Conservation (phyloP, 768 basidiomycete species). For the Harrya chromipes region DNA sequence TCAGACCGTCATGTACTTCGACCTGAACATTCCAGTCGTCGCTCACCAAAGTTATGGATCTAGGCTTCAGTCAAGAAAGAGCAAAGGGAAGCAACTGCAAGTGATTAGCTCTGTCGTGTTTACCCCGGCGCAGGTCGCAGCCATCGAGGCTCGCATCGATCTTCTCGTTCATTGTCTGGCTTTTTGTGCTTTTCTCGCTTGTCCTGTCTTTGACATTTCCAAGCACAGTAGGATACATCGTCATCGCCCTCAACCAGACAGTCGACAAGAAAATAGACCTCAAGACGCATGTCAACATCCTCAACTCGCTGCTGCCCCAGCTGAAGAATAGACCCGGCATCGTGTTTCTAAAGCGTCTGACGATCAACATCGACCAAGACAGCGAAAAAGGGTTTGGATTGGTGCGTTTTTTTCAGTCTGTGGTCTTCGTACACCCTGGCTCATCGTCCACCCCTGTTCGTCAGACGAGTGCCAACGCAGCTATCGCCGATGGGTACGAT, state of each 20-base stretch:
- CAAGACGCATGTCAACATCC: slow-evolving; percentile 62
- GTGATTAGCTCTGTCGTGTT: slow-evolving; percentile 35
- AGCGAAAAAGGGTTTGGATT: slow-evolving; percentile 86
- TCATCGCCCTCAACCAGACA: slow-evolving; percentile 74
- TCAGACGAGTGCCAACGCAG: slow-evolving; percentile 69
- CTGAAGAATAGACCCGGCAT: slow-evolving; percentile 58
- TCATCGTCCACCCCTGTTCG: not conserved
- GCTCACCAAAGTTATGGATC: slow-evolving; percentile 17
- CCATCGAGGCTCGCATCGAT: slow-evolving; percentile 63
- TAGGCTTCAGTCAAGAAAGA: slow-evolving; percentile 22
- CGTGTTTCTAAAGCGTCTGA: slow-evolving; percentile 70
- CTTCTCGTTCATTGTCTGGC: slow-evolving; percentile 69
- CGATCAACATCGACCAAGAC: slow-evolving; percentile 76
- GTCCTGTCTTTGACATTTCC: slow-evolving; percentile 2
- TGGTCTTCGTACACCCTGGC: not conserved
- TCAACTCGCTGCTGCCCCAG: slow-evolving; percentile 57
- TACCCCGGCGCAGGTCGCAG: slow-evolving; percentile 52
- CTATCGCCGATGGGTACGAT: slow-evolving; percentile 66
- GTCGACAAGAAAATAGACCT: slow-evolving; percentile 70
- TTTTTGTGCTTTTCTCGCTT: not conserved
- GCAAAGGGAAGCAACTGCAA: slow-evolving; percentile 36
- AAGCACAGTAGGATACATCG: slow-evolving; percentile 77
- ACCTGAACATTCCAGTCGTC: slow-evolving; percentile 59
- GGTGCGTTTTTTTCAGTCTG: slow-evolving; percentile 38
- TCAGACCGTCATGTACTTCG: slow-evolving; percentile 58